A percentile compares a stretch with the other conserved stretches of the same genome.
These are phyloP conservation scores for Achaetomium macrosporum DNA, from an alignment of 2,329 filamentous ascomycete species.

Conservation along the genomic window DNA sequence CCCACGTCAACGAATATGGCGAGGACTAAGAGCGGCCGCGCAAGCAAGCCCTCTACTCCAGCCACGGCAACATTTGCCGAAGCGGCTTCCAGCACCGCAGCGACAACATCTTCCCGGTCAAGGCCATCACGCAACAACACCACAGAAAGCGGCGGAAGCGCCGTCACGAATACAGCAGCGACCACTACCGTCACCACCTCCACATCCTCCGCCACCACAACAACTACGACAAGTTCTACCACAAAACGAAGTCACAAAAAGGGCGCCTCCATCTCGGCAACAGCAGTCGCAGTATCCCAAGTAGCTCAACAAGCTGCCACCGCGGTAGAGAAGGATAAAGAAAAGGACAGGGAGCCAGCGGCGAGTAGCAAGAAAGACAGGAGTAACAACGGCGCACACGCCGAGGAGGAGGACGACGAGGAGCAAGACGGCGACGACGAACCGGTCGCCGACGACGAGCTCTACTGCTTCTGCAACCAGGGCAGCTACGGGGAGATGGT, in stretches of 20 bases:
- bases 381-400: not conserved
- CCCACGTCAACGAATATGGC: constrained; percentile 39
- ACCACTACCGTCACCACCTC: not conserved
- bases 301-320: not conserved
- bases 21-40: constrained; percentile 57
- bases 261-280: constrained; percentile 38
- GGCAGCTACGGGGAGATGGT: constrained; percentile 84
- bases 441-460: constrained; percentile 57
- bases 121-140: constrained; percentile 43
- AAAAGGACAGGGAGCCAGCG: not conserved
- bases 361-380: not conserved
- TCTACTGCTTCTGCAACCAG: constrained; percentile 74
- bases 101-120: constrained; percentile 33
- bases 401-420: constrained; percentile 34
- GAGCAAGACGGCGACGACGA: constrained; percentile 62
- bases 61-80: constrained; percentile 56
- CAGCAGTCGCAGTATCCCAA: constrained; percentile 14
- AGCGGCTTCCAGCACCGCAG: constrained; percentile 28
- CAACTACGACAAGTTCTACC: constrained; percentile 27
- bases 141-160: constrained; percentile 3
- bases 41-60: constrained; percentile 62
- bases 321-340: constrained; percentile 1
- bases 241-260: constrained; percentile 58
- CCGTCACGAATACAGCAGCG: constrained; percentile 7
- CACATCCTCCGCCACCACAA: constrained; percentile 10